Evolutionary conservation across 495 filamentous ascomycete species (phyloP), one percentile per base, ranked within the genome.

Genomic region (Haplographium delicatum): DNA sequence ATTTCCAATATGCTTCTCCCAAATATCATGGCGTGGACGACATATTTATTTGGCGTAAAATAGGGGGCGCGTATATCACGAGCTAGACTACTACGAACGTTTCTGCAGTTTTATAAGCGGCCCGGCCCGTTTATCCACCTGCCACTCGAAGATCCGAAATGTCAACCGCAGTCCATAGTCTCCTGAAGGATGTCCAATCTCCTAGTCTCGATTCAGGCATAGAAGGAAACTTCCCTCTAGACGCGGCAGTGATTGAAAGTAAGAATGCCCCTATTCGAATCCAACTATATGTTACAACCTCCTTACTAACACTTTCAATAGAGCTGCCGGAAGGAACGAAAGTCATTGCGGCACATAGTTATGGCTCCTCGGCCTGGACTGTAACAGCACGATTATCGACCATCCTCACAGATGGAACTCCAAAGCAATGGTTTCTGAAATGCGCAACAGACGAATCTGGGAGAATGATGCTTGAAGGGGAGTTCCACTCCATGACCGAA

Each of bases 351-450:
- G 59, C 59, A 22, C 58, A 62, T 19, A 46, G 58, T 18, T 56
- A 50, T 50, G 63, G 67, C 22, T 50, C 51, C 26, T 64, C 61
- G 26, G 40, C 61, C 16, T 70, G 67, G 66, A 59, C 64, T 2
- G 49, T 28, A 27, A 66, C 51, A 13, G 62, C 53, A 4, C 52
- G 54, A 23, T 51, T 65, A 1, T 48, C 35, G 4, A 57, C 56
- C 7, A 47, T 56, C 19, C 49, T 59, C n/a, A 23, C 42, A 22
- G 58, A 64, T 51, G 67, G 64, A 22, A 61, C 30, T 7, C 42
- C 15, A 8, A 64, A 66, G 3, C n/a, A 16, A 35, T 35, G 18
- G 13, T 35, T 35, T 11, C 13, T 35, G 5, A 38, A 38, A 19
- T 15, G 18, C 35, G 35, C 15, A 38, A 19, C 35, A 15, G 35